Evolutionary conservation across 345 rosid genomes (phyloP), one percentile per base, ranked within the genome.

Genomic region (Euphorbia lathyris): DNA sequence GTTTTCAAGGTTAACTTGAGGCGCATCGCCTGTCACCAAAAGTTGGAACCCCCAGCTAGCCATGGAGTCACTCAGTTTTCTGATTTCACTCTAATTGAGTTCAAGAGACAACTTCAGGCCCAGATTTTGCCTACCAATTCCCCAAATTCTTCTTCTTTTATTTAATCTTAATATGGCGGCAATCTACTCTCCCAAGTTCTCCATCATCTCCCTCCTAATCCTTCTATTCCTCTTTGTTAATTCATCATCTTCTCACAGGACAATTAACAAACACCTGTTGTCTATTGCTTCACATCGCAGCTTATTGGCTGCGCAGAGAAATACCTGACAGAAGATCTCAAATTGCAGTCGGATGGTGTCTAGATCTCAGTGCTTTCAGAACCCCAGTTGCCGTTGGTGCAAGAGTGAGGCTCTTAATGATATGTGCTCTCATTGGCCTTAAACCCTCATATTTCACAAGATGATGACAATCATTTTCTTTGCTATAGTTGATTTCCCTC

Each of bases 21-120:
- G 63, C 82, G 91, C 25, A 96, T 97, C 14, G 80, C 73, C 74
- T 85, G 86, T 72, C 90, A 90, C 58, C 99, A 95, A 90, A 73
- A 47, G 73, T 32, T 92, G 30, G 99, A 95, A 69, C 97, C 97
- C 11, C 74, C 90, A 22, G 99, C 98, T 26, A 68, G 38, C 25
- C 99, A 92, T 57, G 99, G 97, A 0, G 93, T 92, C 16, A 95
- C 99, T n/a, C 91, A 79, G 83, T 95, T 92, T 83, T 95, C 97
- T 58, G 97, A 92, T 86, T 75, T 92, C 91, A 90, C 97, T 17
- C 83, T 81, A 7, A 55, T 82, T 5, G 97, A 95, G 84, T 95
- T 92, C 73, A 63, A 66, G 76, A 80, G 71, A 80, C 76, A 69
- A 38, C 77, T 75, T 68, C n/a, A n/a, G n/a, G n/a, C n/a, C n/a